phyloP scores from a whole-genome alignment of 1,139 yeast genomes.

The Martiniozyma asiatica region DNA sequence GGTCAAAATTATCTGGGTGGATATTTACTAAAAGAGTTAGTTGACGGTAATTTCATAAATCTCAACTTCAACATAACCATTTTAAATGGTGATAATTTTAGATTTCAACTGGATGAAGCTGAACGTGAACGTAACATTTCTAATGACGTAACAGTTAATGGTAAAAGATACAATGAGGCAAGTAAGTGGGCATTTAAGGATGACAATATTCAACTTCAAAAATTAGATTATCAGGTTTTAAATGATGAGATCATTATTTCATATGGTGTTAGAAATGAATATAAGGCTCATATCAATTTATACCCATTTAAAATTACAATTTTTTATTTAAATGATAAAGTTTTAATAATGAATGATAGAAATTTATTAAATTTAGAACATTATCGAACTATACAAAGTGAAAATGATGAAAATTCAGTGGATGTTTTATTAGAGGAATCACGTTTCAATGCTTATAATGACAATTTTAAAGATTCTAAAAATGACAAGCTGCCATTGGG shows the following conservation, averaged over 20 bases:
- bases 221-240: constrained; percentile 13
- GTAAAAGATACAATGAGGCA: constrained; percentile 49
- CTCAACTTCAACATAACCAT: constrained; percentile 49
- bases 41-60: constrained; percentile 22
- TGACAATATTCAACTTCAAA: constrained; percentile 6
- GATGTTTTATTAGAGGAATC: constrained; percentile 45
- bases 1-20: constrained; percentile 28
- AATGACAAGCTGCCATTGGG: constrained; percentile 63
- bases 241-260: constrained; percentile 22
- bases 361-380: constrained; percentile 73
- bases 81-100: constrained; percentile 39
- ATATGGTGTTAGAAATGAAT: constrained; percentile 28
- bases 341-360: constrained; percentile 55
- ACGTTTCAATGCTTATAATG: constrained; percentile 45
- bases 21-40: constrained; percentile 29
- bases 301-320: constrained; percentile 45
- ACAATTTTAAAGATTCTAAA: constrained; percentile 48
- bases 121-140: constrained; percentile 24
- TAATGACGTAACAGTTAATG: constrained; percentile 17
- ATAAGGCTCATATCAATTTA: constrained; percentile 25
- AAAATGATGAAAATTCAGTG: constrained; percentile 24
- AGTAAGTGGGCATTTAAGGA: constrained; percentile 42
- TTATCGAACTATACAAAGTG: constrained; percentile 33
- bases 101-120: constrained; percentile 57
- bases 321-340: constrained; percentile 30